Base-by-base conservation (phyloP, 75 land plant species). In the Picea sitchensis region DNA sequence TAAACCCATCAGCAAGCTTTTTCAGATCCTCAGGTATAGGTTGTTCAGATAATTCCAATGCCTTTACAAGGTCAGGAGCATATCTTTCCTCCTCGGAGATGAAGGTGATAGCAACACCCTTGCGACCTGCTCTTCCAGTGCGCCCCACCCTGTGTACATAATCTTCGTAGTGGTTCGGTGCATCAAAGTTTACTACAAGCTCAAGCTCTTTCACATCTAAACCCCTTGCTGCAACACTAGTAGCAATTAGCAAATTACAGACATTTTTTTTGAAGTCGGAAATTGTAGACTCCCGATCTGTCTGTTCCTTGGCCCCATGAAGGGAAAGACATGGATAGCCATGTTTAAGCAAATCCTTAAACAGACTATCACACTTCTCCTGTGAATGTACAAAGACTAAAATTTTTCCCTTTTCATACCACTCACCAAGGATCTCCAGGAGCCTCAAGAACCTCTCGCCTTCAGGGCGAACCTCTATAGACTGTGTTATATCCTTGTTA, bases 131-230 rank as follows among this genome's bases (percentile, higher is more conserved):
- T 75, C 99, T 87, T 62, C 98, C 99, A 73, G 98, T 98, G 3
- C 99, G 83, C n/a, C 99, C 99, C 76, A 98, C 98, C 73, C 98
- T 92, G 77, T 98, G 99, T 6, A 98, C 98, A 85, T 98, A 98
- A 67, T 98, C 99, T 86, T 98, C 99, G 82, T 95, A 95, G 73
- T 95, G 98, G 75, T 95, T 98, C 56, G 99, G 96, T 38, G 88
- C 94, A 86, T 98, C 98, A 86, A 80, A 98, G 80, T 98, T 98
- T 59, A 98, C 88, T 21, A 98, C 99, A 23, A 98, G 81, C 79
- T 95, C 96, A 36, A 98, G 91, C 81, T 98, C 99, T 80, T 98
- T 98, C 58, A 98, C 96, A 84, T 98, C 99, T 59, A 98, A 79
- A 61, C 99, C 99, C 59, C 99, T 88, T 11, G 99, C 99, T 75